Base-by-base conservation (phyloP, 2,329 filamentous ascomycete species). In the Parastagonospora avenae region DNA sequence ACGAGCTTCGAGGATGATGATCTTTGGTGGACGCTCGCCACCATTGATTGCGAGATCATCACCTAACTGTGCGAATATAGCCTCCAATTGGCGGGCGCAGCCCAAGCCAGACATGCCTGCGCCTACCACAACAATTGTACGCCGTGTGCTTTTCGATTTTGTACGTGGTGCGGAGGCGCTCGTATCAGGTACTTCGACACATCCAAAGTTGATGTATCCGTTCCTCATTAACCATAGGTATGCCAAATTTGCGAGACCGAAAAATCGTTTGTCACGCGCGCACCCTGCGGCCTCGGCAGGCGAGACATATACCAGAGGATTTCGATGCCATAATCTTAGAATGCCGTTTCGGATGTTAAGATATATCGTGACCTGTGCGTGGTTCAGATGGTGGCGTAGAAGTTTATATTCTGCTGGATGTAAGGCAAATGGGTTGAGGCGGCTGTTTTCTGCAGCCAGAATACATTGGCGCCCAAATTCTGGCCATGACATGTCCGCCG, bases 161-260 rank as follows among this genome's bases (percentile, higher is more conserved):
- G 67, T 56, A 54, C 70, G 70, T 46, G 70, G 66, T 39, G 66
- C 60, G 12, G 70, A 56, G 64, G 65, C 59, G 33, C 70, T 66
- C 44, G 73, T 78, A 39, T 76, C 71, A 31, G 84, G 83, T n/a
- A 92, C 77, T 66, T 92, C 85, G 2, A 94, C 83, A 71, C 94
- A 97, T 12, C 95, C 94, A 71, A 92, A 97, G 73, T 99, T 99
- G 77, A 99, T 96, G 72, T 96, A 96, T 15, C 94, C 94, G 59
- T 89, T 86, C 53, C 93, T 87, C 48, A 92, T 81, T 14, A 99
- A 83, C 93, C 93, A 99, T 72, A 96, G 87, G 69, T 94, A 95
- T 59, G 92, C 94, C 48, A 97, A 82, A 58, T 86, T 90, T 8
- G 94, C 92, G 39, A 93, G 84, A 52, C 91, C 88, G 73, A 96